Conservation (phyloP, 2,329 filamentous ascomycete species). For the Aspergillus arachidicola region DNA sequence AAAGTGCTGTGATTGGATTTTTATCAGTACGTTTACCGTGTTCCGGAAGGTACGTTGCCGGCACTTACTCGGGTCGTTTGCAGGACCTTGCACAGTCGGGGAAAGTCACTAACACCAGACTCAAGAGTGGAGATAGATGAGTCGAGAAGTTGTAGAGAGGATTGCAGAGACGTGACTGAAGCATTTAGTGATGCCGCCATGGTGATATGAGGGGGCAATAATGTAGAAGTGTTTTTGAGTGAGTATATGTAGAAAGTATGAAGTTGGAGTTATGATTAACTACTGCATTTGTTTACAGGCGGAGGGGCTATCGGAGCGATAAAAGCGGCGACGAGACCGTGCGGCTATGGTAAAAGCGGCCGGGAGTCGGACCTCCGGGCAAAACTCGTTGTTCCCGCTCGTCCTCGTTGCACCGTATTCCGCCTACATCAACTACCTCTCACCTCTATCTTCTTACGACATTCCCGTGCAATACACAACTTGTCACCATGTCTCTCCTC, state of each 20-base stretch:
- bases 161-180: constrained; percentile 63
- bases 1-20: constrained; percentile 67
- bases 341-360: constrained; percentile 27
- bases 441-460: constrained; percentile 26
- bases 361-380: constrained; percentile 33
- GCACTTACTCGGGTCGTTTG: constrained; percentile 61
- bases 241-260: neutral
- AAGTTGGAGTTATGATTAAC: constrained; percentile 4
- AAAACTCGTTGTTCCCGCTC: constrained; percentile 43
- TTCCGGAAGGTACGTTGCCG: neutral
- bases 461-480: constrained; percentile 33
- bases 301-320: constrained; percentile 21
- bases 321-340: constrained; percentile 33
- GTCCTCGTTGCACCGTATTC: constrained; percentile 32
- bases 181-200: constrained; percentile 56
- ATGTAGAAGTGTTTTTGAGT: neutral
- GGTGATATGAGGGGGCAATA: constrained; percentile 2
- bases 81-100: constrained; percentile 63
- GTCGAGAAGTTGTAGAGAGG: constrained; percentile 63
- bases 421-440: constrained; percentile 29
- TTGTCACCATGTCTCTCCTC: constrained; percentile 72
- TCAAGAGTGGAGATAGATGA: constrained; percentile 66
- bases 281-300: constrained; percentile 28
- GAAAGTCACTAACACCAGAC: constrained; percentile 64
- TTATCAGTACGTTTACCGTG: neutral